Percentiles rank a stretch among this genome's conserved stretches.
Conservation (phyloP, 2,329 filamentous ascomycete genomes). For the Diaporthe batatas region DNA sequence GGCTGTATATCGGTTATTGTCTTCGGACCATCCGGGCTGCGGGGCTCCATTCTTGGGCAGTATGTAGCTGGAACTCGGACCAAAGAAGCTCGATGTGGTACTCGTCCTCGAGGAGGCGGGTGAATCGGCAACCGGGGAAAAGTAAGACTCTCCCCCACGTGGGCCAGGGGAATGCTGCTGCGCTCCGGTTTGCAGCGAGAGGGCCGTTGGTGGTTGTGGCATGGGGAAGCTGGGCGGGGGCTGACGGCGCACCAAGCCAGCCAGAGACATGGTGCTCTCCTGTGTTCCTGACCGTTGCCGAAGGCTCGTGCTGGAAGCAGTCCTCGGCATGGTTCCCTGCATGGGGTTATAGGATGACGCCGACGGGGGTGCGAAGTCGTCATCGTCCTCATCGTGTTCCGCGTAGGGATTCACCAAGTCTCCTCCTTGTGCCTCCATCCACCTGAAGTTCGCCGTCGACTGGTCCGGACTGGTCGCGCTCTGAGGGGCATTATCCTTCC, state of each 20-base stretch:
- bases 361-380: conserved; percentile 56
- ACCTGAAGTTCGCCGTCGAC: conserved; percentile 80
- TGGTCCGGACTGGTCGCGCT: conserved; percentile 61
- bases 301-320: conserved; percentile 80
- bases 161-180: conserved; percentile 72
- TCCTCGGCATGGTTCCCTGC: conserved; percentile 67
- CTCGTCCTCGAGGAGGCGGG: conserved; percentile 82
- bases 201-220: conserved; percentile 65
- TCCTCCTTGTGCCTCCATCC: conserved; percentile 76
- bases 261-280: conserved; percentile 74
- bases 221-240: conserved; percentile 79
- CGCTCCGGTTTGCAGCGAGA: conserved; percentile 75
- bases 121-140: conserved; percentile 87
- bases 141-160: conserved; percentile 85
- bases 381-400: conserved; percentile 72
- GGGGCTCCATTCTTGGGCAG: conserved; percentile 83
- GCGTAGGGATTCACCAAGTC: conserved; percentile 87
- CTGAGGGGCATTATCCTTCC: conserved; percentile 71
- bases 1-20: conserved; percentile 86
- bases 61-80: conserved; percentile 63
- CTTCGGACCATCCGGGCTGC: conserved; percentile 78
- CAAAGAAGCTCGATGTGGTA: conserved; percentile 80
- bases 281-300: conserved; percentile 82
- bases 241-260: conserved; percentile 65
- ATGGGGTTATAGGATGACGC: conserved; percentile 46